Conservation (phyloP, 805 yeast species). For the Cyberlindnera veronae region DNA sequence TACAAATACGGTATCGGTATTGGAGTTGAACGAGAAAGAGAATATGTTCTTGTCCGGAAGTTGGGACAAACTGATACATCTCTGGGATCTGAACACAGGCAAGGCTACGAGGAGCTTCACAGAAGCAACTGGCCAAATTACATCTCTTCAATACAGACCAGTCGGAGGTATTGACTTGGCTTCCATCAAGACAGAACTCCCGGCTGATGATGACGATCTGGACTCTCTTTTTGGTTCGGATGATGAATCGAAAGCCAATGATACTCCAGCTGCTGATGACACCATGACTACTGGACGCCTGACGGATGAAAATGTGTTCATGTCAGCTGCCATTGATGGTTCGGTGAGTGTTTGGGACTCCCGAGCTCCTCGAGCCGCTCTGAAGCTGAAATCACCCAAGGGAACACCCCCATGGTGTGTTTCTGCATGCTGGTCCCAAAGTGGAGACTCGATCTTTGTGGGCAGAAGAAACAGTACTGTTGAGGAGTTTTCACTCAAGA, state of each 20-base stretch:
- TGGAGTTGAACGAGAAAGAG: slow-evolving; percentile 61
- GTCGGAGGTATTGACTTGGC: slow-evolving; percentile 28
- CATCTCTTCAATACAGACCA: slow-evolving; percentile 72
- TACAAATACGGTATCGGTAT: slow-evolving; percentile 67
- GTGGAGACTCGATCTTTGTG: slow-evolving; percentile 74
- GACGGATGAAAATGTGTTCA: slow-evolving; percentile 51
- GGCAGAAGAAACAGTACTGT: slow-evolving; percentile 90
- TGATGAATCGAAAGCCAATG: slow-evolving; percentile 35
- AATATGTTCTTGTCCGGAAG: slow-evolving; percentile 71
- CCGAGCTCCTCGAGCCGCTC: slow-evolving; percentile 44
- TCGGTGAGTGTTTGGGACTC: slow-evolving; percentile 78
- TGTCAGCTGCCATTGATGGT: slow-evolving; percentile 85
- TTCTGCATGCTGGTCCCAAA: slow-evolving; percentile 81
- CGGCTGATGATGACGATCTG: slow-evolving; percentile 40
- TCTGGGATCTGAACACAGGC: slow-evolving; percentile 88
- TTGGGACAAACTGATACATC: slow-evolving; percentile 80
- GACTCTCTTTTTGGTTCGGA: slow-evolving; percentile 61
- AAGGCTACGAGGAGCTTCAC: slow-evolving; percentile 42
- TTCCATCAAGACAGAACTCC: slow-evolving; percentile 16
- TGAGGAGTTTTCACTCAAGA: slow-evolving; percentile 67
- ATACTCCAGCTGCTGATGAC: slow-evolving; percentile 17
- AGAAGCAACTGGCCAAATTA: slow-evolving; percentile 73
- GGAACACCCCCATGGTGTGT: slow-evolving; percentile 93
- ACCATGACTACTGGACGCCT: neutral
- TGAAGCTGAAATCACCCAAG: slow-evolving; percentile 51